Base-by-base conservation (phyloP, 1,284 basidiomycete species). In the Porogramme epimiltina region DNA sequence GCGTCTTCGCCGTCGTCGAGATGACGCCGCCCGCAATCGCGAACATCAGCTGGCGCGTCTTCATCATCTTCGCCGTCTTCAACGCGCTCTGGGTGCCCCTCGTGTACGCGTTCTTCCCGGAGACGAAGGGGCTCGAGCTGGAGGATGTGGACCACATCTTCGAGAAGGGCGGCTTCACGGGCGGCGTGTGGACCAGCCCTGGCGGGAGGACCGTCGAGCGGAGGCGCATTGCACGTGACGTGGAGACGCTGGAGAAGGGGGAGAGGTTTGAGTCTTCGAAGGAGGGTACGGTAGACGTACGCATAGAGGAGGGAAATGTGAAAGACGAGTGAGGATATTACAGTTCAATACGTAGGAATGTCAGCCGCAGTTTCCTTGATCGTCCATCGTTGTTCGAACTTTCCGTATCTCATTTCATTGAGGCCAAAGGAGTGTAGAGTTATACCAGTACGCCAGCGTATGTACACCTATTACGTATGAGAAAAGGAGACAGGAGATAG, bases 1-100 rank as follows among this genome's bases (percentile, higher is more conserved):
- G 73, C 55, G 70, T 72, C 48, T 77, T 77, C 58, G 69, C 74
- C 9, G 73, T 80, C 26, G 77, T 80, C 18, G 69, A 76, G 56
- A 76, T 80, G 64, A 77, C 72, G 4, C 77, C 75, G 6, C 70
- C 73, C 4, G 78, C 77, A 0, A 75, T 80, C 48, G 68, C 70
- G n/a, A 78, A 79, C 61, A 80, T 80, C 47, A 60, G 60, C 38
- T 78, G 75, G 73, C 64, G 70, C 23, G 75, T 77, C 3, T 79
- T 77, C 64, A 70, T 78, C 56, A 75, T 78, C 31, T 79, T 78
- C 56, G 74, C 74, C 4, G 63, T 73, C 24, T 73, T 76, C 59
- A 79, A 77, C 59, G 71, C 74, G 26, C 66, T 71, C 42, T 77
- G 72, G 70, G 72, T 76, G 5, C 73, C 73, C 3, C 62, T 78